phyloP scores from a whole-genome alignment of 768 basidiomycete species.

The Russula vinacea region DNA sequence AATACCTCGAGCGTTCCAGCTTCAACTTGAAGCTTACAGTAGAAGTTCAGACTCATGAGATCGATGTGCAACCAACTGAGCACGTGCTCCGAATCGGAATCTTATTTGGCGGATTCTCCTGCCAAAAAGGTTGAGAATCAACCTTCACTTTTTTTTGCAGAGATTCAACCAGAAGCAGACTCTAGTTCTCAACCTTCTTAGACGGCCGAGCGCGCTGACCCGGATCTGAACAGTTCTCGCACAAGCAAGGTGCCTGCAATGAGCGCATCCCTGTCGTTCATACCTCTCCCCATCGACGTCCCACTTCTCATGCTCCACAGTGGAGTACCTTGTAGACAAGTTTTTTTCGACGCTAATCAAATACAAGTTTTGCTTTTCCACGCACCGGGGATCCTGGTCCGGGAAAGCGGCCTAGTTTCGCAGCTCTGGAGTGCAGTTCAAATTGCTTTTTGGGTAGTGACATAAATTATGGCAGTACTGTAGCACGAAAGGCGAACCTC shows the following conservation, averaged over 20 bases:
- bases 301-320: not conserved
- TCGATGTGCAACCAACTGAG: too few species aligned
- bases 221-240: not conserved
- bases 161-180: not conserved
- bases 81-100: not conserved
- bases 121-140: not conserved
- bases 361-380: not conserved
- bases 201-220: not conserved
- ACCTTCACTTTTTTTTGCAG: not conserved
- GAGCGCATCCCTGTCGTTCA: not conserved
- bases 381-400: not conserved
- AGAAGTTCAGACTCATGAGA: too few species aligned
- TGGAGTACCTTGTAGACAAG: not conserved
- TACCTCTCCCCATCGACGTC: not conserved
- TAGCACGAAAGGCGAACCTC: not conserved
- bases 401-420: not conserved
- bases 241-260: not conserved
- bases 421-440: not conserved
- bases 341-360: not conserved
- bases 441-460: not conserved
- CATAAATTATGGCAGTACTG: too few species aligned
- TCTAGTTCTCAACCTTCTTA: not conserved
- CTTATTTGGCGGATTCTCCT: slow-evolving; percentile 3
- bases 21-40: too few species aligned
- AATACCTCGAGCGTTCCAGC: too few species aligned